Percentiles rank a stretch among this genome's conserved stretches.
Evolutionary conservation across 345 rosid species (phyloP).

Genomic region (Eucalyptus cloeziana): DNA sequence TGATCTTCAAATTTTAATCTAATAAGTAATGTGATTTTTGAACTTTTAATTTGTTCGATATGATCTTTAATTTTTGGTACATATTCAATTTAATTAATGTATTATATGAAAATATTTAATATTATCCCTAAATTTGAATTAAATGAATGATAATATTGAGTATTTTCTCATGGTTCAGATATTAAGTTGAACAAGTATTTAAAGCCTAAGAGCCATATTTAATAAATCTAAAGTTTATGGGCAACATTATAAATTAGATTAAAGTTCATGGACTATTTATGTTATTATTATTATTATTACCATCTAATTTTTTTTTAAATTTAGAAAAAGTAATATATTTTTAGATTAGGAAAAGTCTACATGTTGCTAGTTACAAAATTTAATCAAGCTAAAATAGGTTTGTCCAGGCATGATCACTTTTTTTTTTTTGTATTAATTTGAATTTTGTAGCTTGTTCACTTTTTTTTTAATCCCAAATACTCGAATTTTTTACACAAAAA

Average conservation of each 20-base stretch:
- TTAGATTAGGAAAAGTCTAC: background rate
- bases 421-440: background rate
- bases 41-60: too few relatives aligned
- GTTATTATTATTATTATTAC: too few relatives aligned
- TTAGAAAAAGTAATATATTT: too few relatives aligned
- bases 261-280: background rate
- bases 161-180: fast-evolving
- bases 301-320: background rate
- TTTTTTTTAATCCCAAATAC: background rate
- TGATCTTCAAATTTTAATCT: too few relatives aligned
- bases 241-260: too few relatives aligned
- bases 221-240: fast-evolving
- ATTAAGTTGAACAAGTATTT: background rate
- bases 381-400: background rate
- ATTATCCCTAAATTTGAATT: too few relatives aligned
- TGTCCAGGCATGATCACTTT: background rate
- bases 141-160: background rate
- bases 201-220: fast-evolving
- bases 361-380: background rate
- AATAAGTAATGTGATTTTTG: fast-evolving
- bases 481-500: background rate
- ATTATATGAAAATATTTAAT: too few relatives aligned
- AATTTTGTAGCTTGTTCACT: background rate
- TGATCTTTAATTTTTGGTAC: fast-evolving
- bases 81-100: too few relatives aligned